phyloP scores from a whole-genome alignment of 2,329 filamentous ascomycete species.

The Paracorniculantispora psalliotae region DNA sequence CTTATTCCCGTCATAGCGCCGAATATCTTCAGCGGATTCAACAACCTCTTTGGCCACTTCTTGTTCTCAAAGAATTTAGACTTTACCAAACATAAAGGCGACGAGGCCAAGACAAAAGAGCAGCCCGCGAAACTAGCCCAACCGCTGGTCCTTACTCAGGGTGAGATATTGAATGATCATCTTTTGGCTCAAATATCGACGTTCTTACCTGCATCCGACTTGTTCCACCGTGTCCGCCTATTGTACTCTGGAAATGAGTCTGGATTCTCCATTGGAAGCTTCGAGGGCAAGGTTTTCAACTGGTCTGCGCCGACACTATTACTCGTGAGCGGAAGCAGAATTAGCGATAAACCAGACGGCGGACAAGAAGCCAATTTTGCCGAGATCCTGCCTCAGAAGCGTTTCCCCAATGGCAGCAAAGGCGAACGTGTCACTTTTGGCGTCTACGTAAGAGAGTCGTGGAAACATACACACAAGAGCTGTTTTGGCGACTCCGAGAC shows the following conservation, averaged over 20 bases:
- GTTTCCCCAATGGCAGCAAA: conserved; percentile 49
- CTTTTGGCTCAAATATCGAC: conserved; percentile 66
- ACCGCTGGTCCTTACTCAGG: conserved; percentile 46
- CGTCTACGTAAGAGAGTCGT: conserved; percentile 60
- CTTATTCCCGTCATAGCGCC: conserved; percentile 58
- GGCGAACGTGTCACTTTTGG: conserved; percentile 58
- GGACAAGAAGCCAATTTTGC: conserved; percentile 54
- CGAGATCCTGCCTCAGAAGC: conserved; percentile 58
- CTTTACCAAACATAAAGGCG: conserved; percentile 49
- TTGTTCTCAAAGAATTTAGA: conserved; percentile 69
- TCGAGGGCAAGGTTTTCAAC: conserved; percentile 70
- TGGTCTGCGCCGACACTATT: conserved; percentile 72
- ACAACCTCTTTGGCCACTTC: conserved; percentile 68
- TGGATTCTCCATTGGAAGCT: conserved; percentile 73
- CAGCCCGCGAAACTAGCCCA: conserved; percentile 29
- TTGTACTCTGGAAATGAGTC: conserved; percentile 66
- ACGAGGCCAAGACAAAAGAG: conserved; percentile 17
- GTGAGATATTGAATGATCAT: conserved; percentile 61
- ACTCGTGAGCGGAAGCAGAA: conserved; percentile 60
- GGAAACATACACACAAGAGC: conserved; percentile 62
- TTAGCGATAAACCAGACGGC: conserved; percentile 43
- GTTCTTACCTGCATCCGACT: conserved; percentile 59
- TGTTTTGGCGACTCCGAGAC: conserved; percentile 63
- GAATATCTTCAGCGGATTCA: conserved; percentile 63
- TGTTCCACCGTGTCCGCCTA: conserved; percentile 61